Percentiles rank a stretch among this genome's conserved stretches.
Conservation (phyloP, 345 rosid species). For the Gossypium turneri region DNA sequence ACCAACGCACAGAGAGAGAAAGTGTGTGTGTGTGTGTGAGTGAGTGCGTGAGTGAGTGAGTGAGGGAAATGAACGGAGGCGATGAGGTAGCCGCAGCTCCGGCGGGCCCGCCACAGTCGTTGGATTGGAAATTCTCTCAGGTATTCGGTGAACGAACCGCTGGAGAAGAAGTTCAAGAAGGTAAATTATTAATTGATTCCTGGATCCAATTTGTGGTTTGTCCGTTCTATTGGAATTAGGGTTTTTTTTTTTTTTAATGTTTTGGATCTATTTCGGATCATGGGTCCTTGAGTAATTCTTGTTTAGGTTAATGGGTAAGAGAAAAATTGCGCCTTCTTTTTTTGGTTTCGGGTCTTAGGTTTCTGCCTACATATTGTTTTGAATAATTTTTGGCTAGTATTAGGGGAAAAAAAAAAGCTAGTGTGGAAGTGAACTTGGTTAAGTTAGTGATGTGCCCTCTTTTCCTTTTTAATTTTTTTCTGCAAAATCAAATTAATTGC, state of each 20-base stretch:
- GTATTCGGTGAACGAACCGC: constrained; percentile 93
- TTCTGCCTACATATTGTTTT: neutral
- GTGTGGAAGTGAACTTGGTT: neutral
- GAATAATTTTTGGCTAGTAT: neutral
- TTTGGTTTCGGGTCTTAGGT: neutral
- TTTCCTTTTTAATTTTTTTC: neutral
- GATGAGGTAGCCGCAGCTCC: constrained; percentile 46
- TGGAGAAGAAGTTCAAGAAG: constrained; percentile 96
- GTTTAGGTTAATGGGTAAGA: constrained; percentile 24
- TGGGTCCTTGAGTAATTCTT: constrained; percentile 33
- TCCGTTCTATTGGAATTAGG: constrained; percentile 22
- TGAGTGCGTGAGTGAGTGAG: neutral
- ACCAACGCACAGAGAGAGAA: neutral
- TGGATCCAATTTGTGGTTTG: constrained; percentile 45
- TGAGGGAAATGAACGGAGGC: constrained; percentile 51
- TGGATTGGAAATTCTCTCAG: constrained; percentile 97
- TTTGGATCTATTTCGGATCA: constrained; percentile 63
- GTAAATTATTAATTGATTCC: constrained; percentile 23
- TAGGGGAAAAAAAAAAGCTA: neutral
- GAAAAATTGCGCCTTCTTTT: constrained; percentile 16
- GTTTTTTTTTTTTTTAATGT: constrained; percentile 39
- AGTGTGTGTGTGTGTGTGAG: no score
- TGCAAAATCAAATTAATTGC: neutral
- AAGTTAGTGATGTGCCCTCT: constrained; percentile 5
- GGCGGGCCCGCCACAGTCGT: constrained; percentile 41